Evolutionary conservation across 2,329 filamentous ascomycete genomes (phyloP), one percentile per base, ranked within the genome.

Genomic region (Aureobasidium subglaciale): DNA sequence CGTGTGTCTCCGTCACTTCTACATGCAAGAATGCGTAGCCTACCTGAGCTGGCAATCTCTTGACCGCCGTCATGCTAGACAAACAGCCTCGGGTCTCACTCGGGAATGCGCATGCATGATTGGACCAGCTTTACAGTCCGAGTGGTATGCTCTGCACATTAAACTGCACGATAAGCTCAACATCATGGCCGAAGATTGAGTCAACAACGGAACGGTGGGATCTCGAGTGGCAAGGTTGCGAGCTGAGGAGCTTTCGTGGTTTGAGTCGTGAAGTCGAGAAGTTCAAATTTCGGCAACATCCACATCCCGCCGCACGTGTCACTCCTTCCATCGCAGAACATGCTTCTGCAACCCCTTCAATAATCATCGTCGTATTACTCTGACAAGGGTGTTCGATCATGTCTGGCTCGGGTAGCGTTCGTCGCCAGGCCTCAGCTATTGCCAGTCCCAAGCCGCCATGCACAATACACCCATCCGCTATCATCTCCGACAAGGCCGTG

Each of bases 401-500:
- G 50, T 54, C 50, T 13, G 50, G 37, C 13, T 35, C 50, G 15
- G 50, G 50, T 18, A 54, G 50, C 16, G 7, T 61, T 20, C 54
- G 54, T 49, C 54, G 54, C 27, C 54, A 56, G 13, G 40, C 42
- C 15, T 49, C 54, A 16, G 41, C 54, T 25, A 18, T 43, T 16
- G 27, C n/a, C 4, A 34, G 42, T 7, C 46, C 55, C 10, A 71
- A 68, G 58, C 72, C 74, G 22, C 71, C 63, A 50, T 70, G 65
- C 59, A 67, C 66, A 56, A 68, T 79, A 60, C 73, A 79, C 65
- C 70, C 74, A 29, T 67, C 69, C 4, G 75, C 74, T 52, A 70
- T 78, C 49, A 70, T 79, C 50, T 73, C 74, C 5, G 72, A 75
- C 38, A 75, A 76, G 62, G 75, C 73, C 3, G 67, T 72, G 32